Base-by-base conservation (phyloP, 768 basidiomycete species). In the Psilocybe subaeruginosa region DNA sequence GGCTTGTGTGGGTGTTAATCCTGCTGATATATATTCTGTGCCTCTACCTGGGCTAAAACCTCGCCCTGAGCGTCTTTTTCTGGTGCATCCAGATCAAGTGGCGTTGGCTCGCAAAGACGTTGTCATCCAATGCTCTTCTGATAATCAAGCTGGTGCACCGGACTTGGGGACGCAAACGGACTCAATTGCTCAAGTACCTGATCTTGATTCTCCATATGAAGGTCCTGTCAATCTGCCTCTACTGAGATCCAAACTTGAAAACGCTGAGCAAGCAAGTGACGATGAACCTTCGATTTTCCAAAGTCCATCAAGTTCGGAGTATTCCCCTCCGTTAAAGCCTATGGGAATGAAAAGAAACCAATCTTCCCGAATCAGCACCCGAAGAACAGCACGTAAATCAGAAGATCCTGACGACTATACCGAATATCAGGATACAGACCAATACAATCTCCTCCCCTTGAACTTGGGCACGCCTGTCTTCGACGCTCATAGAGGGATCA, bases 401-500 rank as follows among this genome's bases (percentile, higher is more conserved):
- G 66, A 66, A 41, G 48, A 56, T 8, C 56, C 60, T 11, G 60
- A 59, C 48, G 30, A 46, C 2, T 65, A 58, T 52, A 33, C 58
- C 23, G 64, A 64, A 49, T 61, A 66, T 9, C 57, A 54, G 45
- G 65, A 69, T 9, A 53, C 30, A 12, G 64, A 69, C 19, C 46
- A 63, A 12, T 45, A 46, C 16, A 58, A 43, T 39, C 45, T 65
- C 11, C 49, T 63, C 12, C 67, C 69, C 19, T 66, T 79, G 46
- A 66, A 77, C 55, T 69, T 79, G 60, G 80, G 79, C 16, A 82
- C 85, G 2, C 87, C 88, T 14, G 76, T 90, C 27, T 75, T 87
- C 54, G 82, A 90, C 62, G 87, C 90, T 5, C 87, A 91, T 66
- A 74, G 78, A 45, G 90, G 90, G 30, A 77, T 91, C 43, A 72